Evolutionary conservation across 108 stramenopile genomes (phyloP), one percentile per base, ranked within the genome.

Genomic region (Cyclostephanos invisitatus): DNA sequence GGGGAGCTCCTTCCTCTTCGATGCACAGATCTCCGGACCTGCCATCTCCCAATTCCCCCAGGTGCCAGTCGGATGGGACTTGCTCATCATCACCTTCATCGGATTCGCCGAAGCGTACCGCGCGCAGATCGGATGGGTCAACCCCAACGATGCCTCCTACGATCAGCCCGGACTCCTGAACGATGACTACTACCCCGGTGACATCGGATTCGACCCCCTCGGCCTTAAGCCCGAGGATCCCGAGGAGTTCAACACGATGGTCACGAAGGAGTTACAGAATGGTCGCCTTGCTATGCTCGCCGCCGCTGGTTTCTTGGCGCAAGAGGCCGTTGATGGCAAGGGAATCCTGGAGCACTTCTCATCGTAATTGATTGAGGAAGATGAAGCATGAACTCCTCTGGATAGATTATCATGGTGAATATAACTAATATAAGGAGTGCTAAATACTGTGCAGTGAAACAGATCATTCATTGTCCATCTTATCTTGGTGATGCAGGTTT

Each of bases 41-140:
- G 96, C 93, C 76, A 95, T 95, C 87, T 85, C 84, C 57, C 93
- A 96, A 87, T 74, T 95, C 53, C 65, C 79, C n/a, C 96, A 96
- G 74, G 86, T 90, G 36, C 86, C 85, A 60, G 77, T 74, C 22
- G 70, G 75, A 32, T 82, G 87, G 83, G 92, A 86, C 62, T 4
- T 32, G 3, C 4, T 32, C 2, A 32, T 32, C 32, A 4, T 32
- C 32, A 32, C 32, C 32, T 32, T 32, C 32, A 32, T 32, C 4
- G 32, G 32, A 32, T 32, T 32, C 32, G 4, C 32, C 32, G 32
- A 32, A 4, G 32, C 32, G 2, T 32, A 32, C 4, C 32, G 32
- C 32, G 32, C 32, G 2, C 32, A 32, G 32, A 32, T 32, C 4
- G 32, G 32, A 4, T 32, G 32, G 32, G 32, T 32, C 4, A 32